Evolutionary conservation across 73 alveolate species (phyloP), one percentile per base, ranked within the genome.

Genomic region (Diophrys appendiculata): DNA sequence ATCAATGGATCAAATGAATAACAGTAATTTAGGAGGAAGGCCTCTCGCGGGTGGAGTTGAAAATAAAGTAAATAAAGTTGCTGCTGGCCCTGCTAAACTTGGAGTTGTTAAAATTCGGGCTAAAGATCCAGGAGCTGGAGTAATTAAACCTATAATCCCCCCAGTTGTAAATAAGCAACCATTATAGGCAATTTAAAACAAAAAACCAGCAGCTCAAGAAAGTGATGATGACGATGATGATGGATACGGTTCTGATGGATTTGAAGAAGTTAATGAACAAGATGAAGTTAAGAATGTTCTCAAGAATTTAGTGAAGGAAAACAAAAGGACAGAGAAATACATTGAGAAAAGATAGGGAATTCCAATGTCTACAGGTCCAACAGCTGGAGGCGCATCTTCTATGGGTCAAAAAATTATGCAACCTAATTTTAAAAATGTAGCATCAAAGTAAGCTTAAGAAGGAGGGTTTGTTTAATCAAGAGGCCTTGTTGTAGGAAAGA

Each of bases 231-330:
- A 43, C 13, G 84, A 64, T 34, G 76, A 53, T 29, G 90, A 73
- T 32, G 80, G 52, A 0, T 82, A 82, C 52, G 80, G 80, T 18
- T 71, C 65, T 34, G 82, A 73, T 29, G 89, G 74, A 3, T 82
- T 82, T 33, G 90, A 82, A 2, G 78, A 81, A 18, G 90, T 52
- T 35, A 65, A 73, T 24, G 90, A 67, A 29, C 80, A 72, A 24
- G 64, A 72, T 24, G 73, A 72, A 67, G 53, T 5, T 29, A 67
- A 67, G 53, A 31, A 25, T 23, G 23, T 25, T 18, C 25, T 67
- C 31, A 72, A 74, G 18, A 77, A 80, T 29, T 28, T 82, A 35
- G 84, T 71, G 43, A 27, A 54, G 56, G 90, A 82, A 43, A 82
- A 69, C 55, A 32, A 29, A 31, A 33, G 69, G 14, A 76, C 84